Percentiles rank a stretch among this genome's conserved stretches.
Conservation (phyloP, 177 flowering plant genomes). For the Tripterygium wilfordii region DNA sequence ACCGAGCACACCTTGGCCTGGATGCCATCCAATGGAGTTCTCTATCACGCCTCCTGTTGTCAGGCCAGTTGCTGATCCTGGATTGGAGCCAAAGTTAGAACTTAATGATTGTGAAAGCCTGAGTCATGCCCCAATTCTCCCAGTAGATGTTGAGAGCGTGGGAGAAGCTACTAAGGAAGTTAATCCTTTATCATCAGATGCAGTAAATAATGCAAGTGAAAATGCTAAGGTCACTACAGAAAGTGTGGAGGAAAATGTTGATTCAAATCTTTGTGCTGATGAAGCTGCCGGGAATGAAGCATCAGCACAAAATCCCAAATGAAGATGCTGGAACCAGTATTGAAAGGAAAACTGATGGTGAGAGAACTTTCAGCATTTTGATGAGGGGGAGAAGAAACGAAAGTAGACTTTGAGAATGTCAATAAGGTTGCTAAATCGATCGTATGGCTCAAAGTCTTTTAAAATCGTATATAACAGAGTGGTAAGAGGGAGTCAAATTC, state of each 20-base stretch:
- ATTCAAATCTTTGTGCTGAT: conserved; percentile 13
- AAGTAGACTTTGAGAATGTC: conserved; percentile 94
- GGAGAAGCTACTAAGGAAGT: conserved; percentile 41
- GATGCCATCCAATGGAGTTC: conserved; percentile 60
- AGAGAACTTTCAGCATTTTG: conserved; percentile 76
- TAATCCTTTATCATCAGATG: conserved; percentile 23
- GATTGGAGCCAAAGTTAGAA: conserved; percentile 28
- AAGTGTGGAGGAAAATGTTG: conserved; percentile 26
- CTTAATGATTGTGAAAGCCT: conserved; percentile 22
- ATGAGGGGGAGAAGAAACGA: conserved; percentile 82
- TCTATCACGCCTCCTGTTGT: conserved; percentile 48
- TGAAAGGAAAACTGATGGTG: conserved; percentile 46
- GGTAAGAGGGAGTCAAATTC: conserved; percentile 66
- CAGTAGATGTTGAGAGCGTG: conserved; percentile 34
- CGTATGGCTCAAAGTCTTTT: conserved; percentile 82
- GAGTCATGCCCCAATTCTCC: conserved; percentile 29
- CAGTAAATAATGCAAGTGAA: conserved; percentile 20
- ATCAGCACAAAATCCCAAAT: conserved; percentile 14
- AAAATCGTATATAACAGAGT: conserved; percentile 80
- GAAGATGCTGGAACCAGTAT: conserved; percentile 23
- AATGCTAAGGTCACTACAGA: conserved; percentile 25
- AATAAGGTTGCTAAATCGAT: conserved; percentile 76
- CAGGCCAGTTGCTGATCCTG: conserved; percentile 43
- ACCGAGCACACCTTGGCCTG: conserved; percentile 71
- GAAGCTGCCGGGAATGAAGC: conserved; percentile 23